Percentiles rank a stretch among this genome's conserved stretches.
Evolutionary conservation across 2,329 filamentous ascomycete genomes (phyloP).

Genomic region (Alternaria gansuensis): DNA sequence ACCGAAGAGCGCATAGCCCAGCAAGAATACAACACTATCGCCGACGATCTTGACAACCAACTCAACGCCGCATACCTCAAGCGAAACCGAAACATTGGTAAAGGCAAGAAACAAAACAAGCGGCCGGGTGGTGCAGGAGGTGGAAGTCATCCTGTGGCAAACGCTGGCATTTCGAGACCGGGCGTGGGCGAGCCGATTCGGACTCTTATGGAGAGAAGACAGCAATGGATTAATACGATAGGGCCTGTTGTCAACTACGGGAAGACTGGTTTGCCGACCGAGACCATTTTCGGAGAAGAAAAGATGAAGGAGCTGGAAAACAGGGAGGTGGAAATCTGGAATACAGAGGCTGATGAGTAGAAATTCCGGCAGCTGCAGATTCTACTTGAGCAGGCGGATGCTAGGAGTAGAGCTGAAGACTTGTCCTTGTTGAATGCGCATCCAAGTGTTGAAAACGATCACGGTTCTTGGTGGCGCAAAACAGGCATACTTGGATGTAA

Average conservation of each 20-base stretch:
- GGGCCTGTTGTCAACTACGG: conserved; percentile 90
- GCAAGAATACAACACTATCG: conserved; percentile 96
- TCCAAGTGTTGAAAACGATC: neutral
- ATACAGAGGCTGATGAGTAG: conserved; percentile 74
- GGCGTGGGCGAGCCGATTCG: conserved; percentile 91
- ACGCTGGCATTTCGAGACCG: conserved; percentile 45
- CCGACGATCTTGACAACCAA: conserved; percentile 94
- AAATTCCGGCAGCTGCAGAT: neutral
- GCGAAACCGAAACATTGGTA: conserved; percentile 90
- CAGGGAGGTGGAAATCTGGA: conserved; percentile 81
- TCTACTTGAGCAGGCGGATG: neutral
- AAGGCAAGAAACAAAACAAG: conserved; percentile 88
- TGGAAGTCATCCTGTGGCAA: conserved; percentile 66
- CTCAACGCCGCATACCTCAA: conserved; percentile 96
- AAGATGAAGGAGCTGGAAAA: conserved; percentile 78
- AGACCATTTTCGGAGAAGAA: conserved; percentile 78
- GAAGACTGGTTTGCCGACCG: conserved; percentile 75
- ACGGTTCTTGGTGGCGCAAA: neutral
- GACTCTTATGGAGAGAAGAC: conserved; percentile 88
- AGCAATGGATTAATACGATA: conserved; percentile 90
- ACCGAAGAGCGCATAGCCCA: conserved; percentile 93
- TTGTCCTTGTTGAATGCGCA: neutral
- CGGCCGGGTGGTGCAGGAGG: conserved; percentile 77
- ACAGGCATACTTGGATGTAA: neutral
- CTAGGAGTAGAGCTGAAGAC: neutral